Evolutionary conservation across 2,329 filamentous ascomycete species (phyloP).

Genomic region (Penicillium capsulatum): DNA sequence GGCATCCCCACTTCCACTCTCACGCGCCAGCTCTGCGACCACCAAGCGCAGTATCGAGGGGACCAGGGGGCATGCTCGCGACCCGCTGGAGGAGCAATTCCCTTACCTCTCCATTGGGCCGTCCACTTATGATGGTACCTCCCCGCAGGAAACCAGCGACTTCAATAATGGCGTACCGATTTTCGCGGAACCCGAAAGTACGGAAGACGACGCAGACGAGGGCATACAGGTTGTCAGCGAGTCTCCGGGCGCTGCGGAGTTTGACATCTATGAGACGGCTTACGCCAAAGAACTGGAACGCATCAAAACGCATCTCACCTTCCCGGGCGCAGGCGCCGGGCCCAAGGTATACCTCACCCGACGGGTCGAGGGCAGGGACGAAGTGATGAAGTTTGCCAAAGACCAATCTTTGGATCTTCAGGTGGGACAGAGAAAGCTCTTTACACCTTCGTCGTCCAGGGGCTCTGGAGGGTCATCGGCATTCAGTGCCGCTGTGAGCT

Average conservation of each 20-base stretch:
- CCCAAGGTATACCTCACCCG: constrained; percentile 58
- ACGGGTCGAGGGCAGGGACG: constrained; percentile 45
- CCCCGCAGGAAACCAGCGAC: constrained; percentile 12
- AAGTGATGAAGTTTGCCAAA: constrained; percentile 32
- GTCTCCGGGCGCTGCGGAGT: constrained; percentile 77
- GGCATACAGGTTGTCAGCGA: constrained; percentile 62
- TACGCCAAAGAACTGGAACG: constrained; percentile 77
- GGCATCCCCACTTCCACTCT: constrained; percentile 26
- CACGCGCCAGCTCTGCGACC: constrained; percentile 29
- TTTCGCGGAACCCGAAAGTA: constrained; percentile 31
- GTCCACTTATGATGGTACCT: constrained; percentile 41
- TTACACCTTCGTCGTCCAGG: constrained; percentile 2
- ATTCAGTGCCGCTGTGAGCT: constrained; percentile 16
- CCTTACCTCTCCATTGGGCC: constrained; percentile 74
- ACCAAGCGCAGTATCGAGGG: constrained; percentile 43
- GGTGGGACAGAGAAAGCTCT: constrained; percentile 9
- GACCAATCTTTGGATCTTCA: constrained; percentile 25
- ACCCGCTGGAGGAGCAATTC: constrained; percentile 61
- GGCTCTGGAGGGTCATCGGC: constrained; percentile 6
- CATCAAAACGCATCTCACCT: constrained; percentile 51
- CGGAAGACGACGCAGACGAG: constrained; percentile 33
- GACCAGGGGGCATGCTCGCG: constrained; percentile 59
- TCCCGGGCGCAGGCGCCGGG: constrained; percentile 12
- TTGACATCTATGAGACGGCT: constrained; percentile 82
- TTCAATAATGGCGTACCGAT: constrained; percentile 12